Evolutionary conservation across 192 early-diverging fungal species (phyloP), one percentile per base, ranked within the genome.

Genomic region (Chytriomyces sp.): DNA sequence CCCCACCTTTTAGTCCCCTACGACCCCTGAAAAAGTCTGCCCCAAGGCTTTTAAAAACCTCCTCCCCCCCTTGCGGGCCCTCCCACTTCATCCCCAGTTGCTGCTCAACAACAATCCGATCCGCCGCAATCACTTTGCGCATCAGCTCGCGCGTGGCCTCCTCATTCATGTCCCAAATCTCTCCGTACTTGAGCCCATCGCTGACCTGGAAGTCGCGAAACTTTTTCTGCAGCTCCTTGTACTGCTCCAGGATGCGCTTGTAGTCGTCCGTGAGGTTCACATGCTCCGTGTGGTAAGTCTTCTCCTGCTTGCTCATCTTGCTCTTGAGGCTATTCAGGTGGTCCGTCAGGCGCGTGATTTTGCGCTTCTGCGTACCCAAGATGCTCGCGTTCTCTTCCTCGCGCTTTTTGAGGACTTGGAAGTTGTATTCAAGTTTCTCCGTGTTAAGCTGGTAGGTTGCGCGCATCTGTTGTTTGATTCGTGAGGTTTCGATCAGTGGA

Each of bases 371-470:
- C 5, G 85, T 75, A n/a, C 77, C 75, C 3, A 88, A 54, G 37
- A 86, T 86, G n/a, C 81, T 83, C 2, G 78, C 80, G 58, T 88
- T 88, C 55, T 88, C 86, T 68, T 88, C 86, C 38, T 88, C 86
- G 38, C 86, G 75, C 67, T 88, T 88, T 71, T 86, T 88, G 38
- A 88, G 73, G 5, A 88, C 86, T 68, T 86, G 85, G 36, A 78
- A 85, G 73, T 88, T 88, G 73, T 88, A 88, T 67, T 88, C 86
- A 12, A 88, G 77, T 74, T 88, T 88, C 63, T 88, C 86, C 2
- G 80, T 82, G 64, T 88, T 88, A 19, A 88, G 75, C 59, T 87
- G 86, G 52, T 87, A 85, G 2, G 84, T 87, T 28, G 82, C 86
- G 5, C 82, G 71, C 86, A 85, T 87, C 83, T 82, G 52, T 5